Evolutionary conservation across 2,329 filamentous ascomycete genomes (phyloP).

Genomic region (Aspergillus hortae): DNA sequence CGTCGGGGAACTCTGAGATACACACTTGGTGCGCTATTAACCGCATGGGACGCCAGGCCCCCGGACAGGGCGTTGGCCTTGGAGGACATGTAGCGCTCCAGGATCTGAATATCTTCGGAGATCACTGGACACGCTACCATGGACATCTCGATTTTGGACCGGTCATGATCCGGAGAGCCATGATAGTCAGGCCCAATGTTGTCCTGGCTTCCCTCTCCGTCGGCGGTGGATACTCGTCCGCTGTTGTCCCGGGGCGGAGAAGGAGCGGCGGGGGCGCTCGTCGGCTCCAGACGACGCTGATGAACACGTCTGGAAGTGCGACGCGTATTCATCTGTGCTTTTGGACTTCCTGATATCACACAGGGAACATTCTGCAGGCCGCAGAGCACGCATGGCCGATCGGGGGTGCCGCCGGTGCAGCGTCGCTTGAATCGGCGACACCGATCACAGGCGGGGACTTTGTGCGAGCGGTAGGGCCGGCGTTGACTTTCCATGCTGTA

Average conservation of each 20-base stretch:
- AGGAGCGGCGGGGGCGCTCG: background rate
- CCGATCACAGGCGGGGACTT: slow-evolving; percentile 18
- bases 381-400: slow-evolving; percentile 16
- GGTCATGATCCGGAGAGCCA: slow-evolving; percentile 5
- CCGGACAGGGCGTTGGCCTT: slow-evolving; percentile 4
- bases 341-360: slow-evolving; percentile 7
- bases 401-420: slow-evolving; percentile 14
- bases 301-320: background rate
- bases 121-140: slow-evolving; percentile 12
- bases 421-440: slow-evolving; percentile 18
- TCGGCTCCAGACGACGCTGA: background rate
- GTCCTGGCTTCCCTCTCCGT: slow-evolving; percentile 3
- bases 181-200: slow-evolving; percentile 7
- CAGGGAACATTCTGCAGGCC: slow-evolving; percentile 14
- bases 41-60: background rate
- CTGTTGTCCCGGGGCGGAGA: background rate
- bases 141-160: slow-evolving; percentile 5
- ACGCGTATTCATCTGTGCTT: background rate
- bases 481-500: slow-evolving; percentile 1
- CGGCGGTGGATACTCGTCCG: background rate
- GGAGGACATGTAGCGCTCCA: slow-evolving; percentile 14
- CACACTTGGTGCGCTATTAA: slow-evolving; percentile 2
- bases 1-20: slow-evolving; percentile 7
- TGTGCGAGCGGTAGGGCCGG: slow-evolving; percentile 18
- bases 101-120: slow-evolving; percentile 11